These are phyloP conservation scores for Rhamnella rubrinervis DNA, from an alignment of 331 rosid species.

Conservation along the genomic window DNA sequence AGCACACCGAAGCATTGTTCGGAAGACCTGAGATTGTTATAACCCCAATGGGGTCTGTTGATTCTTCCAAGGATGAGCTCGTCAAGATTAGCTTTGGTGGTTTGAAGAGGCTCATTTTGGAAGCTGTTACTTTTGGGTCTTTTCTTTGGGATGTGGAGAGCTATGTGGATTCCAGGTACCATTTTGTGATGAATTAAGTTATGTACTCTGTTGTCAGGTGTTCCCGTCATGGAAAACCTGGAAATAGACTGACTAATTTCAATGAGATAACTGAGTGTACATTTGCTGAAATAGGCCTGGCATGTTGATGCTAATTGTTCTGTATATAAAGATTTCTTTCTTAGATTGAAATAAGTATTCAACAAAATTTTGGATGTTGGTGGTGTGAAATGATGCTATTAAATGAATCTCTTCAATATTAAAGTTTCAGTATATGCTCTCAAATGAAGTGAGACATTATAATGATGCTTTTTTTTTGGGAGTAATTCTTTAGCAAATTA, in stretches of 20 bases:
- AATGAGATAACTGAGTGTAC: conserved; percentile 22
- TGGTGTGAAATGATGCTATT: background rate
- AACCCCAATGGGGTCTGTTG: conserved; percentile 63
- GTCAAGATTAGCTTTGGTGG: conserved; percentile 85
- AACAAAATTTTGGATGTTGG: background rate
- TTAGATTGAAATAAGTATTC: background rate
- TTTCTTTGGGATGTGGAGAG: conserved; percentile 98
- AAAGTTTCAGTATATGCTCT: no score
- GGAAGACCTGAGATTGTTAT: conserved; percentile 80
- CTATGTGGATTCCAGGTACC: conserved; percentile 91
- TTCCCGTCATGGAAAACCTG: conserved; percentile 14
- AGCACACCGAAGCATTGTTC: conserved; percentile 95
- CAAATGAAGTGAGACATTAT: no score
- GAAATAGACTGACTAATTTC: conserved; percentile 14
- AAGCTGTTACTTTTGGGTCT: conserved; percentile 93
- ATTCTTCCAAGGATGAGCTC: conserved; percentile 65
- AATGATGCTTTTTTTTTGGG: no score
- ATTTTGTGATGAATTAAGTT: conserved; percentile 65
- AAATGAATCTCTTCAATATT: no score
- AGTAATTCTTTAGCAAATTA: no score
- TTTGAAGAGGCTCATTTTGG: conserved; percentile 81
- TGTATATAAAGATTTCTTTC: conserved; percentile 31
- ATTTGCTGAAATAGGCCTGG: conserved; percentile 15
- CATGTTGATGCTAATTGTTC: conserved; percentile 25
- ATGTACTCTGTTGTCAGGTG: no score